Conservation (phyloP, 1,284 basidiomycete genomes). For the Amylostereum areolatum region DNA sequence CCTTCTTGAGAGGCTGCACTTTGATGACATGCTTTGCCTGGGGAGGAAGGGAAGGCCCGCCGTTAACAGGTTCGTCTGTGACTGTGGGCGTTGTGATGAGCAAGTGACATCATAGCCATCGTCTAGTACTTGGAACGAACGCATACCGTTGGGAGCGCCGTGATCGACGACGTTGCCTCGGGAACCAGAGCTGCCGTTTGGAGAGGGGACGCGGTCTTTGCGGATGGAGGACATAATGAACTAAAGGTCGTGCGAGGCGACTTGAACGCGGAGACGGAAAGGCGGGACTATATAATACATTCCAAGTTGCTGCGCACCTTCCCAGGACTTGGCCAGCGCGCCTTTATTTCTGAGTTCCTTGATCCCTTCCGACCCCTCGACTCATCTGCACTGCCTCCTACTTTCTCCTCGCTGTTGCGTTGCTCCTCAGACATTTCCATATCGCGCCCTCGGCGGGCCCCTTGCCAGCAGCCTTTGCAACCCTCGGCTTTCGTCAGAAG, state of each 20-base stretch:
- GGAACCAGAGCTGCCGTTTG: conserved; percentile 27
- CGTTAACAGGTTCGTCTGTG: conserved; percentile 40
- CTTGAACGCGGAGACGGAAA: too few relatives aligned
- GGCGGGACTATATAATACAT: too few relatives aligned
- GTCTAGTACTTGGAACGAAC: conserved; percentile 6
- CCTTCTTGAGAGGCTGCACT: conserved; percentile 77
- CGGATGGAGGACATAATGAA: conserved; percentile 4
- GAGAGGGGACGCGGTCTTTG: conserved; percentile 22
- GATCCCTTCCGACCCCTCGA: too few relatives aligned
- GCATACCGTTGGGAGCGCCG: conserved; percentile 58
- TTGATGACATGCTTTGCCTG: conserved; percentile 36
- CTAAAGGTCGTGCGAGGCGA: not conserved
- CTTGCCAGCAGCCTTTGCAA: too few relatives aligned
- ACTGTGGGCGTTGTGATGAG: conserved; percentile 30
- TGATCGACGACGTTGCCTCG: conserved; percentile 74
- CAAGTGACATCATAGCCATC: conserved; percentile 8
- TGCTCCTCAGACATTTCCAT: too few relatives aligned
- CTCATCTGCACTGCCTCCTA: too few relatives aligned
- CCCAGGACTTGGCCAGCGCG: too few relatives aligned
- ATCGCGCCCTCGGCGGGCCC: too few relatives aligned
- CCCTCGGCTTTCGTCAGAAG: too few relatives aligned
- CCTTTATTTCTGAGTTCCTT: too few relatives aligned
- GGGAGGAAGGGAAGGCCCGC: conserved; percentile 4
- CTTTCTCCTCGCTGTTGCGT: too few relatives aligned
- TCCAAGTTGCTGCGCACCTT: too few relatives aligned